A percentile compares a stretch with the other conserved stretches of the same genome.
Evolutionary conservation across 2,329 filamentous ascomycete species (phyloP).

Genomic region (Plenodomus biglobosus): DNA sequence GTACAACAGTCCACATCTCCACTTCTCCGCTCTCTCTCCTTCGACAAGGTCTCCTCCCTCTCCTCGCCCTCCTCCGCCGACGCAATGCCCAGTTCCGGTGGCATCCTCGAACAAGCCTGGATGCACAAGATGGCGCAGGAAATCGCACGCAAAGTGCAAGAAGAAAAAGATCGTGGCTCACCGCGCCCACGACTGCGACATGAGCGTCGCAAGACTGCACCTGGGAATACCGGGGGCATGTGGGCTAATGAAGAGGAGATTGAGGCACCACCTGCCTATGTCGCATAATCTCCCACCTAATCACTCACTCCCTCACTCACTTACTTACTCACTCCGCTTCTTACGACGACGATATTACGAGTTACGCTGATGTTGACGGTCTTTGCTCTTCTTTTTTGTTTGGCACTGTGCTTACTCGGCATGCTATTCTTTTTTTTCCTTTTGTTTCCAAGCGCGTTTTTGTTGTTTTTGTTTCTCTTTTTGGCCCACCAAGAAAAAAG

Average conservation of each 20-base stretch:
- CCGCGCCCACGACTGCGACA: slow-evolving; percentile 3
- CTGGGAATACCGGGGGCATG: slow-evolving; percentile 13
- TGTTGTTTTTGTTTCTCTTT: too few species aligned
- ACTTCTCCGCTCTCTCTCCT: slow-evolving; percentile 40
- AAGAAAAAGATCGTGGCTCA: slow-evolving; percentile 65
- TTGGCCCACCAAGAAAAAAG: too few species aligned
- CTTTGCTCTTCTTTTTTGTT: too few species aligned
- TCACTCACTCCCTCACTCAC: background rate
- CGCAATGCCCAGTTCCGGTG: slow-evolving; percentile 36
- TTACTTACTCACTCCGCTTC: background rate
- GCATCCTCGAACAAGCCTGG: slow-evolving; percentile 78
- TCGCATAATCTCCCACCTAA: slow-evolving; percentile 17
- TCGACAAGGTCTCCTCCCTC: slow-evolving; percentile 33
- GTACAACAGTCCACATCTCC: slow-evolving; percentile 40
- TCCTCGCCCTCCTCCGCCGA: slow-evolving; percentile 31
- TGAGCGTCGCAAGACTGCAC: slow-evolving; percentile 8
- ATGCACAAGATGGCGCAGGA: slow-evolving; percentile 93
- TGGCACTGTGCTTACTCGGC: too few species aligned
- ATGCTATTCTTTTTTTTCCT: too few species aligned
- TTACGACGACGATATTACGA: background rate
- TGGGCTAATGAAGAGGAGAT: slow-evolving; percentile 31
- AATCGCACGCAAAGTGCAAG: slow-evolving; percentile 82
- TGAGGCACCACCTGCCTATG: slow-evolving; percentile 41
- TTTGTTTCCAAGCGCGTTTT: too few species aligned
- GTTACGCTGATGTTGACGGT: background rate